Percentiles rank a stretch among this genome's conserved stretches.
These are phyloP conservation scores for Tolypocladium sp. DNA, from an alignment of 2,329 filamentous ascomycete genomes.

Conservation along the genomic window DNA sequence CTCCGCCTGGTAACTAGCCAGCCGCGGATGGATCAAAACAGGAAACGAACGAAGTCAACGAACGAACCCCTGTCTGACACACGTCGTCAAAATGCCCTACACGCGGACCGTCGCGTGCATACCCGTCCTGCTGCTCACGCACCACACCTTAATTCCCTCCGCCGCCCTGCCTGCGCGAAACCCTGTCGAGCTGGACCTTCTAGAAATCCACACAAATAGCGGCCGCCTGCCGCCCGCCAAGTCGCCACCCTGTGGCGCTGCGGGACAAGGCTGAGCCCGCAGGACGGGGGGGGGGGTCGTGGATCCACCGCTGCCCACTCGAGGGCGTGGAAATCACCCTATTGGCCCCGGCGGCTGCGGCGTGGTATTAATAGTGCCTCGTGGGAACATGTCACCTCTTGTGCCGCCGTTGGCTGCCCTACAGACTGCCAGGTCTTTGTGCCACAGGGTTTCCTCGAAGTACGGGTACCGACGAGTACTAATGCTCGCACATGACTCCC, in stretches of 20 bases:
- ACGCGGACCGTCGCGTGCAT: neutral
- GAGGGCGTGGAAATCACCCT: neutral
- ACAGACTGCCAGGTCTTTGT: neutral
- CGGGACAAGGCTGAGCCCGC: neutral
- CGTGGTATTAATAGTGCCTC: neutral
- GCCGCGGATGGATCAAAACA: neutral
- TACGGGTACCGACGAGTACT: neutral
- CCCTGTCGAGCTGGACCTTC: constrained; percentile 2
- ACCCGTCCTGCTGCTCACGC: neutral
- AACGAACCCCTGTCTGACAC: neutral
- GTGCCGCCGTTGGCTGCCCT: neutral
- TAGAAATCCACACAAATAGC: neutral
- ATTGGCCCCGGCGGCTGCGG: neutral
- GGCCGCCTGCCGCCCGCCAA: neutral
- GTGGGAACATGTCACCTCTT: neutral
- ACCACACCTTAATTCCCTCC: neutral
- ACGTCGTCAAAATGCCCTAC: neutral
- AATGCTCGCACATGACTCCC: neutral
- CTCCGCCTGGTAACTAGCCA: neutral
- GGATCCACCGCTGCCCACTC: neutral
- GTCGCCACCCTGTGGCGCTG: neutral
- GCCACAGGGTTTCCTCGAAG: neutral
- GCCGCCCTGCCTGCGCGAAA: neutral
- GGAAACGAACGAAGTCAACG: neutral
- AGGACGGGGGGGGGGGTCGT: neutral